Evolutionary conservation across 1,284 basidiomycete genomes (phyloP), one percentile per base, ranked within the genome.

Genomic region (Salmacisia buchloeana): DNA sequence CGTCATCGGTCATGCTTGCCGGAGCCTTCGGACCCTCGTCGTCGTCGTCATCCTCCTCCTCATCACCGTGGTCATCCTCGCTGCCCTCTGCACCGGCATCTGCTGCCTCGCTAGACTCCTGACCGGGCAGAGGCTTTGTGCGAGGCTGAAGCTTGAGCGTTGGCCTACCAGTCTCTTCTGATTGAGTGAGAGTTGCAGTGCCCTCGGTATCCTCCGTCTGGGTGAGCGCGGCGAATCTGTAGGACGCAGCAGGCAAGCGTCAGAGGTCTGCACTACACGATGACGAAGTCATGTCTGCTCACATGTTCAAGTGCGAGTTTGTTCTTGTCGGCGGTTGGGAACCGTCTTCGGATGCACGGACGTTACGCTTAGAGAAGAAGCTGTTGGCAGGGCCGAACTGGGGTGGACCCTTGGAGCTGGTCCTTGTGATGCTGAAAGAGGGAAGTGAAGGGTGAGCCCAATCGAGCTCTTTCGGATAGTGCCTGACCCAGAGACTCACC

Each of bases 301-400:
- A 57, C 89, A 92, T 94, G 81, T 94, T 96, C 66, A 86, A 84
- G 63, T 82, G 87, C 49, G 91, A 93, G 71, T 84, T 87, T 33
- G 88, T 87, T 58, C 92, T 86, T 6, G 90, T 88, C 15, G 92
- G 82, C 2, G 89, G 85, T 66, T 89, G 82, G 31, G 82, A 86
- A 59, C 78, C 77, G 10, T 84, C 83, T 33, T 84, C 82, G 25
- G 81, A 76, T 39, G 75, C 78, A 62, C 70, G 70, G 62, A 85
- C 85, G 81, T 89, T 89, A 66, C 72, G 74, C 83, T 88, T 89
- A 67, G 67, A 65, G 60, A 88, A 86, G 71, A 93, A 87, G 65
- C 88, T 89, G 68, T 86, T 85, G 0, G 92, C 92, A 5, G 88
- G 89, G 72, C 72, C 72, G 45, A 72, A 67, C 38, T 91, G 89